Evolutionary conservation across 305 asterid genomes (phyloP), one percentile per base, ranked within the genome.

Genomic region (Plantago coronopus): DNA sequence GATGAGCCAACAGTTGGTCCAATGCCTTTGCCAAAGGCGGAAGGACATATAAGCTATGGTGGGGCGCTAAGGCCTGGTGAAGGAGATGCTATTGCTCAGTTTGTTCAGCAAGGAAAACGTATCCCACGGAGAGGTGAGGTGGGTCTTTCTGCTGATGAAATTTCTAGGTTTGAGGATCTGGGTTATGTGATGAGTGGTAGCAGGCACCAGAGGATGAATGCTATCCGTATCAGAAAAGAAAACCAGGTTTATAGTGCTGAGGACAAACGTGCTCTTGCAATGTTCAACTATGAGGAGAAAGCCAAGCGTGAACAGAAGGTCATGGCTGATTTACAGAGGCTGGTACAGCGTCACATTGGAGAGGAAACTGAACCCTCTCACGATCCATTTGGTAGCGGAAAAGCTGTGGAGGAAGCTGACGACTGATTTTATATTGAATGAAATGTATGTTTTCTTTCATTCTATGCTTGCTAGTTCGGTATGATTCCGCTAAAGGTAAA

Each of bases 171-270:
- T 48, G 99, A 93, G 86, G 42, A 12, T 51, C 96, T 93, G 72
- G 99, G 99, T 20, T 93, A 87, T 76, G 99, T 93, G 83, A 93
- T 93, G 99, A 93, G 99, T 68, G 99, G 99, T 63, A 93, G 99
- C 69, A 89, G 99, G 66, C 99, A 93, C 79, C 99, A 93, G 69
- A 83, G 99, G 74, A 93, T 93, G 99, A 93, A 93, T 79, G 99
- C 99, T 20, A 89, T 93, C 61, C 99, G 99, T 87, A 93, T 93
- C 57, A 80, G 99, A 53, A 93, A 93, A 71, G 99, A 93, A 79
- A 93, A 93, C 82, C 99, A 89, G 80, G 97, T 93, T 54, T 89
- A 89, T 69, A 93, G 99, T 56, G 99, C 99, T 31, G 99, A 89
- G 76, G 99, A 93, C 69, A 93, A 93, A 74, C 80, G 97, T 40